Evolutionary conservation across 768 basidiomycete genomes (phyloP).

Genomic region (Tubosaeta brunneosetosa): DNA sequence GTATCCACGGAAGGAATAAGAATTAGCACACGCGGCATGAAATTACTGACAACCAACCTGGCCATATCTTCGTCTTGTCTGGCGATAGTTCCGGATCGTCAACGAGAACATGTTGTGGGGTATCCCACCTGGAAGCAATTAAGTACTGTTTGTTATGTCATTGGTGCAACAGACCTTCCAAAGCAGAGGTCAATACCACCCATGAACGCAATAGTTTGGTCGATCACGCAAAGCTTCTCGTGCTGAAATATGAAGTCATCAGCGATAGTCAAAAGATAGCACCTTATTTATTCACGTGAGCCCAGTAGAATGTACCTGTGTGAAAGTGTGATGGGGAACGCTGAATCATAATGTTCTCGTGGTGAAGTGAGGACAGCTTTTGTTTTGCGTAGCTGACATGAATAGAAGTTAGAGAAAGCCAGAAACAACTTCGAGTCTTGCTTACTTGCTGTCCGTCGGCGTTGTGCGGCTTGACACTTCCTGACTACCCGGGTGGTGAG

Average conservation of each 20-base stretch:
- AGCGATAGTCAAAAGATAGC: not conserved
- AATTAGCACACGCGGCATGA: not conserved
- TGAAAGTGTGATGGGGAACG: slow-evolving; percentile 97
- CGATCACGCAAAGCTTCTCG: slow-evolving; percentile 96
- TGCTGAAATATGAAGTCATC: slow-evolving; percentile 48
- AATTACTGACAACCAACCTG: slow-evolving; percentile 43
- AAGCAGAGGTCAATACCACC: slow-evolving; percentile 95
- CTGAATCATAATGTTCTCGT: slow-evolving; percentile 93
- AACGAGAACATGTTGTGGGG: slow-evolving; percentile 83
- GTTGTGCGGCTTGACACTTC: slow-evolving; percentile 96
- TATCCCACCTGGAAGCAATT: slow-evolving; percentile 73
- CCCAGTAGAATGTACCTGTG: slow-evolving; percentile 98
- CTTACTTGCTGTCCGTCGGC: slow-evolving; percentile 87
- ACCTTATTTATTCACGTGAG: slow-evolving; percentile 61
- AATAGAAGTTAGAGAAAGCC: slow-evolving; percentile 6
- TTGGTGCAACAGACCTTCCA: slow-evolving; percentile 50
- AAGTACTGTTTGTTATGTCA: not conserved
- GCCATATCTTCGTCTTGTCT: slow-evolving; percentile 77
- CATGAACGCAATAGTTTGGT: slow-evolving; percentile 97
- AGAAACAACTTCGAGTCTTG: slow-evolving; percentile 1
- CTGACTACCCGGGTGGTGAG: slow-evolving; percentile 47
- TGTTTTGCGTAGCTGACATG: slow-evolving; percentile 77
- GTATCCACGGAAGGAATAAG: slow-evolving; percentile 2
- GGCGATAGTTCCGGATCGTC: slow-evolving; percentile 72
- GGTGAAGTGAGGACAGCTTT: slow-evolving; percentile 72